These are phyloP conservation scores for Phlyctochytrium bullatum DNA, from an alignment of 192 early-diverging fungal genomes.

Conservation along the genomic window DNA sequence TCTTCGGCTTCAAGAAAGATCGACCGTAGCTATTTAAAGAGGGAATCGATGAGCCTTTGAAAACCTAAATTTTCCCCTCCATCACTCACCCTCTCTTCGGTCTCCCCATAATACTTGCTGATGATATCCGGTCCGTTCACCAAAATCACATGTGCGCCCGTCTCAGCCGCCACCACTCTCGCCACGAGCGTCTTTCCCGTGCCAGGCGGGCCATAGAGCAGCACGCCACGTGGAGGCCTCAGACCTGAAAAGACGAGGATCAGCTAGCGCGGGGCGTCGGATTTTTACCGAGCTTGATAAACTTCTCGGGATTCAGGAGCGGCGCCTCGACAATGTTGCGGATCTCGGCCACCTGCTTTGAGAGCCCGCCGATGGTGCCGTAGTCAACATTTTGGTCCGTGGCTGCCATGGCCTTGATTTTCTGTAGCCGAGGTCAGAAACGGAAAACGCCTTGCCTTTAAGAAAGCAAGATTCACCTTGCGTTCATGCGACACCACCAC, in stretches of 20 bases:
- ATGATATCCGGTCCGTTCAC: conserved; percentile 92
- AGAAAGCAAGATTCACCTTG: too few species aligned
- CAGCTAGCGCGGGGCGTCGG: neutral
- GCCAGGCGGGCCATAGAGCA: conserved; percentile 89
- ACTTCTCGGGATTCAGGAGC: conserved; percentile 69
- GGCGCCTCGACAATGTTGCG: conserved; percentile 84
- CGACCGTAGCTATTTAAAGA: conserved; percentile 51
- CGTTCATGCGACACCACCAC: conserved; percentile 26
- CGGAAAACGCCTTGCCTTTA: too few species aligned
- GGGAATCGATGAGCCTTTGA: neutral
- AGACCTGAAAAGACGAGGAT: conserved; percentile 46
- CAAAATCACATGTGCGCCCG: conserved; percentile 67
- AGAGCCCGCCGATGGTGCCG: conserved; percentile 77
- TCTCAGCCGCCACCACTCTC: conserved; percentile 77
- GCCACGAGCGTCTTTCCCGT: conserved; percentile 97
- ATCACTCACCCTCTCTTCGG: conserved; percentile 73
- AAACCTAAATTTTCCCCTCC: neutral
- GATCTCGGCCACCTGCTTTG: conserved; percentile 65
- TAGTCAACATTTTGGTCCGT: conserved; percentile 33
- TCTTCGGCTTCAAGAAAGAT: conserved; percentile 72
- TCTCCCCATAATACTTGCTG: conserved; percentile 90
- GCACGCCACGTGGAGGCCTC: conserved; percentile 83
- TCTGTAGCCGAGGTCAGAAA: neutral
- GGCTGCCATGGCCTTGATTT: conserved; percentile 5
- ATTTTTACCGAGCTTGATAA: conserved; percentile 63